phyloP scores from a whole-genome alignment of 2,329 filamentous ascomycete genomes.

The Dothistroma pini region DNA sequence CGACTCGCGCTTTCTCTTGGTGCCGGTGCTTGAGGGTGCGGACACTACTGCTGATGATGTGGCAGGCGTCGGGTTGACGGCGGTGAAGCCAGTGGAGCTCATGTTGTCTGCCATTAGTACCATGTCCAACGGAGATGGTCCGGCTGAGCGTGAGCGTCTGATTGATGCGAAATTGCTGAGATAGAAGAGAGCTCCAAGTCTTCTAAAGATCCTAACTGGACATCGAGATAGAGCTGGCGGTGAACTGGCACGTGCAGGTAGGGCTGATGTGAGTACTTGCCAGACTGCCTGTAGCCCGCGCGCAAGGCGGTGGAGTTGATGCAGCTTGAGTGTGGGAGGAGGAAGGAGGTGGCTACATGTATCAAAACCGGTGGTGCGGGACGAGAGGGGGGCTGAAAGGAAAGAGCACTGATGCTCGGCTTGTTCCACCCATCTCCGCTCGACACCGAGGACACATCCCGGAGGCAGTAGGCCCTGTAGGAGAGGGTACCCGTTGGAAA shows the following conservation, averaged over 20 bases:
- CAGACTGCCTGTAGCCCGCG: neutral
- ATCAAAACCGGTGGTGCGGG: neutral
- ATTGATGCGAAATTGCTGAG: neutral
- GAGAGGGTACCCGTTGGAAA: neutral
- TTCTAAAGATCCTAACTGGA: neutral
- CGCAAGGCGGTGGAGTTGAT: neutral
- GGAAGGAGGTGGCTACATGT: neutral
- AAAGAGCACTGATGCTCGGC: neutral
- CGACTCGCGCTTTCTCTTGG: slow-evolving; percentile 54
- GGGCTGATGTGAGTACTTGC: neutral
- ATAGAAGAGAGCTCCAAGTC: slow-evolving; percentile 9
- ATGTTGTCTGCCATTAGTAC: slow-evolving; percentile 7
- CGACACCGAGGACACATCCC: neutral
- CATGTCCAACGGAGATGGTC: neutral
- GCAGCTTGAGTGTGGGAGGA: neutral
- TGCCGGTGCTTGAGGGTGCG: slow-evolving; percentile 32
- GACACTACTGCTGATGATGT: neutral
- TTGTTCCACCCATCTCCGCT: neutral
- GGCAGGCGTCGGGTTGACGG: slow-evolving; percentile 22
- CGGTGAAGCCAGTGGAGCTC: slow-evolving; percentile 34
- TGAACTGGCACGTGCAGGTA: neutral
- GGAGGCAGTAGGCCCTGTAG: neutral
- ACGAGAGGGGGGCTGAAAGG: neutral
- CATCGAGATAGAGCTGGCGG: neutral
- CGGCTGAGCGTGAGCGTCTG: neutral